Evolutionary conservation across 768 basidiomycete species (phyloP).

Genomic region (Psilocybe cyanescens): DNA sequence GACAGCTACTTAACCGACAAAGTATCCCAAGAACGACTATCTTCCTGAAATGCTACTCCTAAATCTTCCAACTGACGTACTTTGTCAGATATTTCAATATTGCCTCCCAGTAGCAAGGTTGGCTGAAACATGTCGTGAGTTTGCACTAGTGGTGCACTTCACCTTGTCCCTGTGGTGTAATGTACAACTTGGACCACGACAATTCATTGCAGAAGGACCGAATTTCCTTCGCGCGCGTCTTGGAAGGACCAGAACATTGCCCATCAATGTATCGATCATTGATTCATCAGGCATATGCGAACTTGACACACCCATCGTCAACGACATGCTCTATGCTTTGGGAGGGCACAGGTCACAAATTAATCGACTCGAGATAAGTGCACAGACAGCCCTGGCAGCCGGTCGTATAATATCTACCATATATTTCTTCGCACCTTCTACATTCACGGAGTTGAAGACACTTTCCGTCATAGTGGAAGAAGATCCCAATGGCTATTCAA

Average conservation of each 20-base stretch:
- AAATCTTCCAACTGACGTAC: neutral
- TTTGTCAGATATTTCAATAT: neutral
- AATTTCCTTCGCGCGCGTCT: neutral
- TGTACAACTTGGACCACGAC: neutral
- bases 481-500: neutral
- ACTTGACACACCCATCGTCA: neutral
- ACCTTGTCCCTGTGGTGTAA: neutral
- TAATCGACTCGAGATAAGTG: neutral
- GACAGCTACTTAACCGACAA: too few relatives aligned
- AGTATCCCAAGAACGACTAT: too few relatives aligned
- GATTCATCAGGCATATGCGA: neutral
- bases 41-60: neutral
- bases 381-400: neutral
- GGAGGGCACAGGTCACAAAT: neutral
- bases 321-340: neutral
- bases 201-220: neutral
- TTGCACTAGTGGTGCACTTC: neutral
- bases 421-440: neutral
- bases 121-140: neutral
- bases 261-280: neutral
- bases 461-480: neutral
- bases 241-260: neutral
- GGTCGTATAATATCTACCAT: neutral
- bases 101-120: neutral
- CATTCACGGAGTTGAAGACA: neutral